Base-by-base conservation (phyloP, 1,284 basidiomycete genomes). In the Apiotrichum domesticum region DNA sequence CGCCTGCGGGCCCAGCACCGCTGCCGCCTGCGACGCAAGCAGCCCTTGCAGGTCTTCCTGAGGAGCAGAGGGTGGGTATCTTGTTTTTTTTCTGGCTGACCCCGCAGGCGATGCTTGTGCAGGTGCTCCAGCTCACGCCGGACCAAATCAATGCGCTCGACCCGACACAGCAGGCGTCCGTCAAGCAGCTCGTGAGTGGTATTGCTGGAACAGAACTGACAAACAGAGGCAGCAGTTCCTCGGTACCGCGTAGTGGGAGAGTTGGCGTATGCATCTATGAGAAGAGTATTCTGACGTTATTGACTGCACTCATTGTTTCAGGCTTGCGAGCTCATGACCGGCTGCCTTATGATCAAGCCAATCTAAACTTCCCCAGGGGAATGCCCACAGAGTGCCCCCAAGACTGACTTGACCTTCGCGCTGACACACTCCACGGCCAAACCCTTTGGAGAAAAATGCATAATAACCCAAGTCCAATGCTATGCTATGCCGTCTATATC, bases 101-200 rank as follows among this genome's bases (percentile, higher is more conserved):
- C 9, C 14, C 46, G 29, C 67, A 91, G 88, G 80, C 82, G 33
- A 89, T 92, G 85, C 71, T 93, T 46, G 80, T 89, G 72, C 91
- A 94, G 77, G 92, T 98, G 0, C 78, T 98, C 35, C 83, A 82
- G 58, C 77, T 98, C 67, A 88, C 89, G 0, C 86, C 83, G 42
- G 90, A 91, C 48, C 92, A 98, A 75, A 89, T 98, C 66, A 86
- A 85, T 56, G 84, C 83, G 6, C 77, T 98, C 47, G 89, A 92
- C 29, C 86, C 88, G 1, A 80, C 83, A 3, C 93, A 98, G 66
- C 82, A 87, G 47, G 84, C 85, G 0, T 87, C 90, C n/a, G 90
- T 98, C 46, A 81, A 90, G 75, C 84, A 88, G 67, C 76, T 96
- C 72, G 90, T 91, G 63, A 59, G 86, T 79, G 6, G 29, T 29